Evolutionary conservation across 225 moss, liverwort and hornwort species (phyloP), one percentile per base, ranked within the genome.

Genomic region (Anthoceros angustus): DNA sequence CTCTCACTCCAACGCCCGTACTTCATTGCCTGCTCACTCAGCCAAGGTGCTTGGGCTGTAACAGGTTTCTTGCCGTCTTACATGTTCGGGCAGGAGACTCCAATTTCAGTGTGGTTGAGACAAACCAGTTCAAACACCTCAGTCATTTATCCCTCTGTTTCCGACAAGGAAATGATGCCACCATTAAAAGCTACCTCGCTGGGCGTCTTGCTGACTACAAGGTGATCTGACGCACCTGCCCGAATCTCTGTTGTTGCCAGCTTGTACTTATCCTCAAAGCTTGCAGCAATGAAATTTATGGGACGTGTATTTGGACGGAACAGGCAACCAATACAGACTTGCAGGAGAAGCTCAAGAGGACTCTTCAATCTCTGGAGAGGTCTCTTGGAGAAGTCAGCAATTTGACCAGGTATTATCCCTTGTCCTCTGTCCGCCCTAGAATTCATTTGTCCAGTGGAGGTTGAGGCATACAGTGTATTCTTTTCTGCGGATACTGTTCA

Each of bases 121-220:
- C 90, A 69, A 95, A 90, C 69, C 88, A 95, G 66, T 95, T 95
- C 80, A 95, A 95, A 75, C 94, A 95, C 78, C 84, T 95, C 49
- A 95, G 94, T 65, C 94, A 95, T 77, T 72, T 95, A 40, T 86
- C 90, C 68, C 83, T 95, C 70, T 79, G 86, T 63, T 95, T 95
- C 79, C 81, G 90, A 75, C 88, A 95, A 79, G 94, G 90, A 63
- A 95, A 90, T 71, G 94, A 95, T 76, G 73, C 82, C 60, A 77
- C 83, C 62, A 95, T 95, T 26, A 95, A 95, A 71, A 86, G 83
- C 71, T 95, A 86, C 73, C 86, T 95, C 62, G 90, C 90, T 55
- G 86, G 88, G 65, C 82, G 94, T 67, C 83, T 95, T 73, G 70
- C 84, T 73, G 90, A 95, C 68, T 88, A 83, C 67, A 95, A 95